Evolutionary conservation across 164 flowering plant species (phyloP).

Genomic region (Aristolochia contorta): DNA sequence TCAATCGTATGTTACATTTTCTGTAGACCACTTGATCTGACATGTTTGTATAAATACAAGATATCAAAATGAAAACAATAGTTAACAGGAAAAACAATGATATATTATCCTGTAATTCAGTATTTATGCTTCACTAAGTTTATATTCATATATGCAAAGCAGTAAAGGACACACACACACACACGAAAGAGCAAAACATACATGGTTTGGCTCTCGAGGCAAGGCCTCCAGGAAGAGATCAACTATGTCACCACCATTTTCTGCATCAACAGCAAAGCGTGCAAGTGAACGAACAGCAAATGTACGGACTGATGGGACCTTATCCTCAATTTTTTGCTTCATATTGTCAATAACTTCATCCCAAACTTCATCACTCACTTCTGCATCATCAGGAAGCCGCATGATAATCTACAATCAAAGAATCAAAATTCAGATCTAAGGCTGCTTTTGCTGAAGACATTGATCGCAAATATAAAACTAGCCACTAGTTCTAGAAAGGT

Average conservation of each 20-base stretch:
- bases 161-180: neutral
- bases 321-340: slow-evolving; percentile 61
- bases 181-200: neutral
- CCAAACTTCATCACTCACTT: slow-evolving; percentile 79
- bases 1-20: too few species aligned
- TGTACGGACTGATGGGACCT: slow-evolving; percentile 54
- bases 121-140: neutral
- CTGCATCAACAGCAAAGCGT: slow-evolving; percentile 78
- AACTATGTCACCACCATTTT: slow-evolving; percentile 72
- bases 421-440: too few species aligned
- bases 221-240: slow-evolving; percentile 58
- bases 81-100: neutral
- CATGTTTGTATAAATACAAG: neutral
- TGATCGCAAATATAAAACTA: too few species aligned
- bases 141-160: neutral
- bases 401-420: slow-evolving; percentile 51
- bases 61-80: neutral
- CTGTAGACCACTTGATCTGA: neutral
- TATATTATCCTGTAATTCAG: neutral
- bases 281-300: slow-evolving; percentile 81
- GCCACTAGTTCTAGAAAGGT: too few species aligned
- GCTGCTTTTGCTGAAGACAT: too few species aligned
- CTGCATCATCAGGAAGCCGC: slow-evolving; percentile 90
- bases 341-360: slow-evolving; percentile 81
- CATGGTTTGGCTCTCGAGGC: slow-evolving; percentile 27